Percentiles rank a stretch among this genome's conserved stretches.
Evolutionary conservation across 352 stramenopile species (phyloP).

Genomic region (Blastocystis sp.): DNA sequence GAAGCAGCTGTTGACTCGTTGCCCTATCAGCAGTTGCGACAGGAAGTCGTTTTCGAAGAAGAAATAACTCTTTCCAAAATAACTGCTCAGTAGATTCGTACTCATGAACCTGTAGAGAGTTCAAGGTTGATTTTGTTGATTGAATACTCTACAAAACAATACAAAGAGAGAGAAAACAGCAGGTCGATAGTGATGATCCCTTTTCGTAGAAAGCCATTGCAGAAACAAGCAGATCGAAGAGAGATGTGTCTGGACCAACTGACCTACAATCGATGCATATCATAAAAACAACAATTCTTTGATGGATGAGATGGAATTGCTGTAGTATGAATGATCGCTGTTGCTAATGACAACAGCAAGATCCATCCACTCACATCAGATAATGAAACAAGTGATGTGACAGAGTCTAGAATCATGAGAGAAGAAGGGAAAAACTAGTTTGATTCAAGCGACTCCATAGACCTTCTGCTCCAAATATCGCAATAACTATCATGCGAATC

Average conservation of each 20-base stretch:
- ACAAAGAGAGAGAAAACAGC: neutral
- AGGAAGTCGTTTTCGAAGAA: neutral
- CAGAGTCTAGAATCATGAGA: neutral
- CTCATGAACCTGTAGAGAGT: neutral
- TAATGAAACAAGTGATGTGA: neutral
- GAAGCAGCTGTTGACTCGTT: neutral
- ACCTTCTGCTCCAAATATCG: neutral
- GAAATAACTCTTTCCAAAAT: neutral
- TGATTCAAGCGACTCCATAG: neutral
- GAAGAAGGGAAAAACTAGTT: neutral
- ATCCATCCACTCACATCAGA: neutral
- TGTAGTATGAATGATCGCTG: neutral
- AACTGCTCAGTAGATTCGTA: neutral
- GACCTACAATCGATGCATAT: neutral
- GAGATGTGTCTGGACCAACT: neutral
- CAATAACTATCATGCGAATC: slow-evolving; percentile 16
- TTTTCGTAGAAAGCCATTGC: neutral
- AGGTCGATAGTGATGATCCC: neutral
- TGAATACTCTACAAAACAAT: neutral
- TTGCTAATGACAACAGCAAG: neutral
- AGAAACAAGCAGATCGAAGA: neutral
- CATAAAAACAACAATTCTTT: neutral
- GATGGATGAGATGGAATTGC: neutral
- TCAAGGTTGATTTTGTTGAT: neutral
- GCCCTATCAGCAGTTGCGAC: neutral